These are phyloP conservation scores for Somion occarium DNA, from an alignment of 1,284 basidiomycete genomes.

Conservation along the genomic window DNA sequence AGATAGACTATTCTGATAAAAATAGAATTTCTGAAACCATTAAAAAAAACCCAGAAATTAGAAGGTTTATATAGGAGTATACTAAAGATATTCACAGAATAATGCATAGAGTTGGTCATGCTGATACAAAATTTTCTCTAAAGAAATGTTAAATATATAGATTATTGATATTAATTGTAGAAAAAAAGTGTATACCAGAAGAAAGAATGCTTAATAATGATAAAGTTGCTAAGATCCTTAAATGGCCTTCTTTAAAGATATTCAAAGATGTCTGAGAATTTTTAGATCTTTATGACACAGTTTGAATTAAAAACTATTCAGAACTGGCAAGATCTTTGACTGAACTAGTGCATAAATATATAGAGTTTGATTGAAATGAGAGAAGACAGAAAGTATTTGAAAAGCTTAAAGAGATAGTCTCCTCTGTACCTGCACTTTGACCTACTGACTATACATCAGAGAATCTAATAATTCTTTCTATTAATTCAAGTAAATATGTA, in stretches of 20 bases:
- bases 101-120: slow-evolving; percentile 23
- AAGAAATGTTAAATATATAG: slow-evolving; percentile 7
- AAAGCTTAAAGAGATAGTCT: slow-evolving; percentile 21
- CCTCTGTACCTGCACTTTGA: slow-evolving; percentile 16
- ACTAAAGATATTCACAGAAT: slow-evolving; percentile 22
- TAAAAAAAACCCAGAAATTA: slow-evolving; percentile 26
- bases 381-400: slow-evolving; percentile 12
- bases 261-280: slow-evolving; percentile 27
- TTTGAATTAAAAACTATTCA: slow-evolving; percentile 28
- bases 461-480: slow-evolving; percentile 25
- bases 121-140: slow-evolving; percentile 18
- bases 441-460: slow-evolving; percentile 26
- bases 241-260: slow-evolving; percentile 20
- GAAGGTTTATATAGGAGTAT: slow-evolving; percentile 26
- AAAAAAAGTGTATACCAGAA: slow-evolving; percentile 20
- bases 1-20: slow-evolving; percentile 13
- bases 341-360: slow-evolving; percentile 20
- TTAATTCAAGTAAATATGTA: slow-evolving; percentile 32
- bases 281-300: slow-evolving; percentile 15
- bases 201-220: slow-evolving; percentile 23
- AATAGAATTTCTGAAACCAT: slow-evolving; percentile 17
- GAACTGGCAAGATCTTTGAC: slow-evolving; percentile 20
- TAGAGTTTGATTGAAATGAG: slow-evolving; percentile 14
- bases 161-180: slow-evolving; percentile 16
- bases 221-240: slow-evolving; percentile 24